Evolutionary conservation across 140 eudicot genomes (phyloP).

Genomic region (Oenanthe javanica): DNA sequence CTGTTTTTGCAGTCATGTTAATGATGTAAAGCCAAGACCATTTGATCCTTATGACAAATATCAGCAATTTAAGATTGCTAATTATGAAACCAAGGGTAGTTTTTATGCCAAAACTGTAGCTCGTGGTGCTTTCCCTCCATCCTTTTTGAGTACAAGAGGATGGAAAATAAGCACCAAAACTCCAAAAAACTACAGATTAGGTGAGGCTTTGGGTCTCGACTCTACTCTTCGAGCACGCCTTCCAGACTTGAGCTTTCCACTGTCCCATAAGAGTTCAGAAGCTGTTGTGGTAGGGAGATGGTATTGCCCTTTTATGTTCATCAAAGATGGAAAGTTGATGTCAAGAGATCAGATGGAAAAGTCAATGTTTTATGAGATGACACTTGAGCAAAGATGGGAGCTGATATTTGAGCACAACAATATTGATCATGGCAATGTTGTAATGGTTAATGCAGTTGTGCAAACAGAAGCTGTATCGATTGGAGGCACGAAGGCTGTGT

Average conservation of each 20-base stretch:
- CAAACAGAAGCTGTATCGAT: conserved; percentile 33
- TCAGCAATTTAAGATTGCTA: conserved; percentile 65
- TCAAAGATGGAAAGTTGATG: conserved; percentile 38
- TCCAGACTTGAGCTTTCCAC: conserved; percentile 34
- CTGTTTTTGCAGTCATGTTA: conserved; percentile 7
- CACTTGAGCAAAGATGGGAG: conserved; percentile 78
- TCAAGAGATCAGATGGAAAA: conserved; percentile 32
- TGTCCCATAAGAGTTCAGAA: conserved; percentile 23
- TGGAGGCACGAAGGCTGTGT: conserved; percentile 43
- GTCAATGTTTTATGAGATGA: conserved; percentile 56
- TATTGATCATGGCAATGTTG: conserved; percentile 15
- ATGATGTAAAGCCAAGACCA: conserved; percentile 16
- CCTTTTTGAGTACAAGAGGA: conserved; percentile 43
- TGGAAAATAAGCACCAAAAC: conserved; percentile 46
- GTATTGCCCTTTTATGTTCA: conserved; percentile 70
- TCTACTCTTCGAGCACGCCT: conserved; percentile 44
- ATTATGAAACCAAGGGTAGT: conserved; percentile 9
- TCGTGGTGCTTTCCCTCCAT: conserved; percentile 51
- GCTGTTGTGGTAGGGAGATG: conserved; percentile 60
- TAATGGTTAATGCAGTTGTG: conserved; percentile 25
- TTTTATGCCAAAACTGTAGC: conserved; percentile 47
- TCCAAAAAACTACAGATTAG: conserved; percentile 33
- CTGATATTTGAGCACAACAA: conserved; percentile 28
- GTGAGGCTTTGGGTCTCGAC: conserved; percentile 63
- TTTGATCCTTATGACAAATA: conserved; percentile 29